Conservation (phyloP, 148 eudicot genomes). For the Rhododendron ferrugineum region DNA sequence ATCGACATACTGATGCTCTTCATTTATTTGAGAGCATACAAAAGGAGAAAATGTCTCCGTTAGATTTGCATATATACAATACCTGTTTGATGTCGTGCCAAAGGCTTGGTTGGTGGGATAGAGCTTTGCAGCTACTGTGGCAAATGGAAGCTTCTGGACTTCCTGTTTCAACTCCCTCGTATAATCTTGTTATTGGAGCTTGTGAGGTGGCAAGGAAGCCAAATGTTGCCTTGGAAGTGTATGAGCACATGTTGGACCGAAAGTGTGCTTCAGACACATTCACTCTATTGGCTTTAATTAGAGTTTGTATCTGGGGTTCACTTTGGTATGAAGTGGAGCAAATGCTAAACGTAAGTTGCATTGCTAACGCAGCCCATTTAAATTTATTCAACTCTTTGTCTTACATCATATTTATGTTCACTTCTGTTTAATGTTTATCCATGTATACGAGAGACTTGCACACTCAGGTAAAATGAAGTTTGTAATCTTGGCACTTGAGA, state of each 20-base stretch:
- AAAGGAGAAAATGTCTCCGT: constrained; percentile 20
- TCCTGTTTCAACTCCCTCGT: constrained; percentile 37
- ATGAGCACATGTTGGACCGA: constrained; percentile 45
- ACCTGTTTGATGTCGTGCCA: constrained; percentile 55
- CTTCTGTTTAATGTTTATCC: neutral
- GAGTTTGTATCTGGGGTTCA: constrained; percentile 64
- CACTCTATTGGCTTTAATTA: constrained; percentile 45
- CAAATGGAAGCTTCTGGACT: constrained; percentile 51
- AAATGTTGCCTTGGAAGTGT: constrained; percentile 44
- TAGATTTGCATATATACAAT: constrained; percentile 42
- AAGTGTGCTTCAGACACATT: constrained; percentile 49
- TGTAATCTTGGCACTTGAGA: neutral
- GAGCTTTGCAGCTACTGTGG: constrained; percentile 52
- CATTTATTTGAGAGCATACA: constrained; percentile 43
- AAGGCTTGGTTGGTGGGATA: constrained; percentile 52
- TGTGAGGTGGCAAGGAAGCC: constrained; percentile 60
- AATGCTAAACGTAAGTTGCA: constrained; percentile 46
- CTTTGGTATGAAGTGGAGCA: constrained; percentile 46
- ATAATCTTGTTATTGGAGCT: constrained; percentile 56
- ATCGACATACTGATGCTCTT: constrained; percentile 42
- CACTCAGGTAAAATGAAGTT: neutral
- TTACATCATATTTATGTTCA: neutral
- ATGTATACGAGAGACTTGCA: neutral
- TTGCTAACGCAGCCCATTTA: neutral
- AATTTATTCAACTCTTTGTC: neutral